Percentiles rank a stretch among this genome's conserved stretches.
Evolutionary conservation across 2,329 filamentous ascomycete species (phyloP).

Genomic region (Neonectria faginata): DNA sequence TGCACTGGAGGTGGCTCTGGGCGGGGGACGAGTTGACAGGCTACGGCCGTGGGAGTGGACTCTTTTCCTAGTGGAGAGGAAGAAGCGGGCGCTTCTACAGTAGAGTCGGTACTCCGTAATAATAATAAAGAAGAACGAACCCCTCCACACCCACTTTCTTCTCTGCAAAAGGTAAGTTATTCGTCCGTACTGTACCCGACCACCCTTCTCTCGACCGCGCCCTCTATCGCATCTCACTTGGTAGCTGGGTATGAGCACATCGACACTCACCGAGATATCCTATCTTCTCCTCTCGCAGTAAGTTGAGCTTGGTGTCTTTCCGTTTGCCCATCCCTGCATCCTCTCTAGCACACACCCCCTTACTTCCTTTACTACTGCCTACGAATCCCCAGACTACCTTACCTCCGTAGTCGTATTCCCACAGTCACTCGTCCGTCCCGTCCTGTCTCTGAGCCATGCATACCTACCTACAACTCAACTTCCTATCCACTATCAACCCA

Average conservation of each 20-base stretch:
- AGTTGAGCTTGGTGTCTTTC: slow-evolving; percentile 1
- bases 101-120: slow-evolving; percentile 11
- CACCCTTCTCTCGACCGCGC: background rate
- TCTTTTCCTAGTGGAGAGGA: slow-evolving; percentile 10
- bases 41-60: slow-evolving; percentile 1
- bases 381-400: background rate
- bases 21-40: slow-evolving; percentile 3
- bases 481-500: slow-evolving; percentile 30
- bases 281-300: background rate
- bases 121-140: slow-evolving; percentile 27
- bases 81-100: slow-evolving; percentile 17
- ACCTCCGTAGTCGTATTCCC: background rate
- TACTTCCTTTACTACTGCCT: slow-evolving; percentile 21
- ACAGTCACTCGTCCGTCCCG: background rate
- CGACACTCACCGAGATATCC: no score
- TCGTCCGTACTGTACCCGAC: background rate
- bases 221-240: background rate
- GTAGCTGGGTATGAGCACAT: background rate
- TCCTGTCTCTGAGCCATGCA: background rate
- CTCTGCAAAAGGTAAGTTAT: background rate
- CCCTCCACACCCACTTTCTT: slow-evolving; percentile 22
- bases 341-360: slow-evolving; percentile 29
- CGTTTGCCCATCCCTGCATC: slow-evolving; percentile 13
- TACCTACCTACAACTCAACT: background rate
- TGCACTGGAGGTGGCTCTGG: slow-evolving; percentile 29